Conservation (phyloP, 805 yeast genomes). For the Yarrowia bubula region DNA sequence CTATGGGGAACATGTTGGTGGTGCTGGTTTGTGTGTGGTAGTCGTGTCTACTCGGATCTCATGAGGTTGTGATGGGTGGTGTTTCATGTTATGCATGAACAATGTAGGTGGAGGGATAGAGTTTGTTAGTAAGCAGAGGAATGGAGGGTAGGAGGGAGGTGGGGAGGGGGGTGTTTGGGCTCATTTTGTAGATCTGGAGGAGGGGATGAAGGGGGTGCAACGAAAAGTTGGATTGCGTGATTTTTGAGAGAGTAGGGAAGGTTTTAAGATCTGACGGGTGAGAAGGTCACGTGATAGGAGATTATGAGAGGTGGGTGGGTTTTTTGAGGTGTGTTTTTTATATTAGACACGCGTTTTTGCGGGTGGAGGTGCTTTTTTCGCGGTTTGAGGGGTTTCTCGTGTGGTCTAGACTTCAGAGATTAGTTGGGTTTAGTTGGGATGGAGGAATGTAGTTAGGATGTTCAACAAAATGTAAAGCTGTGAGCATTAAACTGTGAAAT, state of each 20-base stretch:
- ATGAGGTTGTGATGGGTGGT: not conserved
- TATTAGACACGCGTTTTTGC: no score
- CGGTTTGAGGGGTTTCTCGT: no score
- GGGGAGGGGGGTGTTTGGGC: not conserved
- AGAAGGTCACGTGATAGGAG: no score
- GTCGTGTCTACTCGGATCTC: not conserved
- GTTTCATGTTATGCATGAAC: not conserved
- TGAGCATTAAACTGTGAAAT: no score
- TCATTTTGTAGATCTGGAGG: not conserved
- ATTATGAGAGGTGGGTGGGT: not conserved
- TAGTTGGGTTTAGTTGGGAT: no score
- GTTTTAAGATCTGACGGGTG: no score
- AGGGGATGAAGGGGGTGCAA: not conserved
- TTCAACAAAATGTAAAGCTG: no score
- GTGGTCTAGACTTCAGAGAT: no score
- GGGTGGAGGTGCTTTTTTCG: no score
- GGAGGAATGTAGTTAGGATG: no score
- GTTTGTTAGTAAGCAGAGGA: not conserved
- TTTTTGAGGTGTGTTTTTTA: not conserved
- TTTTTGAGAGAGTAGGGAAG: no score
- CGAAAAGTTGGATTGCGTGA: no score
- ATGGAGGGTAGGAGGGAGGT: not conserved
- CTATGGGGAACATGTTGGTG: conserved; percentile 23
- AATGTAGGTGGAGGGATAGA: not conserved
- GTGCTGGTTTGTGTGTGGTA: not conserved